Percentiles rank a stretch among this genome's conserved stretches.
phyloP scores from a whole-genome alignment of 352 stramenopile species.

The Phytophthora quininea region DNA sequence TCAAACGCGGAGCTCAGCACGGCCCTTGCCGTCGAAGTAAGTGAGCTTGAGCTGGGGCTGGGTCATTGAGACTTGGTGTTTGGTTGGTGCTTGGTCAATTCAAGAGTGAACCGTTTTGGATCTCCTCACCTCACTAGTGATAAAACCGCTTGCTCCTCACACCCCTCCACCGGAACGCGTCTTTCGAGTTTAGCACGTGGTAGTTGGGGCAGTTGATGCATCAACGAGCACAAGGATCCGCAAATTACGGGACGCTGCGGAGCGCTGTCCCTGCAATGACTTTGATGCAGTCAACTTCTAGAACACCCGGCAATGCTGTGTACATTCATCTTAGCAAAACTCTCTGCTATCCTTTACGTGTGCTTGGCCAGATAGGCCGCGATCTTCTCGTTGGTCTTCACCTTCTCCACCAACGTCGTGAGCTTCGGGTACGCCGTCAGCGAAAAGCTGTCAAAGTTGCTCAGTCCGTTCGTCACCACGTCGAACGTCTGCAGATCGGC shows the following conservation, averaged over 20 bases:
- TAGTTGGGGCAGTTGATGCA: too few species aligned
- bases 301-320: too few species aligned
- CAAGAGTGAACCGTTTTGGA: slow-evolving; percentile 13
- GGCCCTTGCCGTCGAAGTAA: slow-evolving; percentile 62
- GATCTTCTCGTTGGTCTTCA: slow-evolving; percentile 43
- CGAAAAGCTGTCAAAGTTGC: slow-evolving; percentile 38
- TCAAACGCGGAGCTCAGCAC: slow-evolving; percentile 60
- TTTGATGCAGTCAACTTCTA: too few species aligned
- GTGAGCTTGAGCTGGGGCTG: slow-evolving; percentile 52
- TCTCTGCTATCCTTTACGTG: slow-evolving; percentile 1
- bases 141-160: neutral
- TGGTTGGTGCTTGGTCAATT: slow-evolving; percentile 16
- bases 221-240: too few species aligned
- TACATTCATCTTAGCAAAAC: too few species aligned
- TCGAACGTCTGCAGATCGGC: slow-evolving; percentile 68
- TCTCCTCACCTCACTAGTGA: neutral
- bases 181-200: too few species aligned
- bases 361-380: slow-evolving; percentile 43
- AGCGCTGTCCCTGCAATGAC: too few species aligned
- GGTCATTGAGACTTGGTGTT: slow-evolving; percentile 18
- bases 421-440: slow-evolving; percentile 54
- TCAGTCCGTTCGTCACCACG: slow-evolving; percentile 49
- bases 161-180: neutral
- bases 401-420: slow-evolving; percentile 32
- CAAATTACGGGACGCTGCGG: too few species aligned